A percentile compares a stretch with the other conserved stretches of the same genome.
phyloP scores from a whole-genome alignment of 768 basidiomycete species.

The Trametes sanguinea region DNA sequence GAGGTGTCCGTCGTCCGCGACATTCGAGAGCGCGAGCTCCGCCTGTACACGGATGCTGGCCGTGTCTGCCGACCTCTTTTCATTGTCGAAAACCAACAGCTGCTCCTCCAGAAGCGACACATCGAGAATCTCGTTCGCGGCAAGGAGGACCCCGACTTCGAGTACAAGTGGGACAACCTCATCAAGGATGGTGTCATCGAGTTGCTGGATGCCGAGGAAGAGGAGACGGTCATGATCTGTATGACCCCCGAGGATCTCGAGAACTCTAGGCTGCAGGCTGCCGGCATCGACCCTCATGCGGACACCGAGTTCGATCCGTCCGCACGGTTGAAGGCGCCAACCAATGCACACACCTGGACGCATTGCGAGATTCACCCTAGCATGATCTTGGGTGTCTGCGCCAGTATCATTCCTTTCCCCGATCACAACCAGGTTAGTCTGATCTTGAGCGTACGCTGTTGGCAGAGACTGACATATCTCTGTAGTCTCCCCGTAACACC shows the following conservation, averaged over 20 bases:
- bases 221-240: constrained; percentile 99
- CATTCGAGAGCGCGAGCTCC: constrained; percentile 92
- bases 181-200: constrained; percentile 90
- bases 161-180: constrained; percentile 76
- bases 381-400: constrained; percentile 98
- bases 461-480: background rate
- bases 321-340: constrained; percentile 82
- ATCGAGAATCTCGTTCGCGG: constrained; percentile 68
- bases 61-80: constrained; percentile 96
- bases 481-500: constrained; percentile 96
- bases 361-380: constrained; percentile 99
- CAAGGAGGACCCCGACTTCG: constrained; percentile 57
- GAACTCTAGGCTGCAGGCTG: constrained; percentile 69
- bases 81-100: constrained; percentile 91
- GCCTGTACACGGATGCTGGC: constrained; percentile 95
- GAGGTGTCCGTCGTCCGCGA: constrained; percentile 98
- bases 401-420: constrained; percentile 99
- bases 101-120: constrained; percentile 82
- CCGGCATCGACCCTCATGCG: constrained; percentile 56
- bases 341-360: constrained; percentile 90
- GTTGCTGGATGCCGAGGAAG: constrained; percentile 95
- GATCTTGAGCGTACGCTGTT: background rate
- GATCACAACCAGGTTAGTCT: constrained; percentile 93
- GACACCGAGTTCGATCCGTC: constrained; percentile 83
- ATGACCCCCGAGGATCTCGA: constrained; percentile 98